Conservation (phyloP, 2,329 filamentous ascomycete genomes). For the Talaromyces sp. region DNA sequence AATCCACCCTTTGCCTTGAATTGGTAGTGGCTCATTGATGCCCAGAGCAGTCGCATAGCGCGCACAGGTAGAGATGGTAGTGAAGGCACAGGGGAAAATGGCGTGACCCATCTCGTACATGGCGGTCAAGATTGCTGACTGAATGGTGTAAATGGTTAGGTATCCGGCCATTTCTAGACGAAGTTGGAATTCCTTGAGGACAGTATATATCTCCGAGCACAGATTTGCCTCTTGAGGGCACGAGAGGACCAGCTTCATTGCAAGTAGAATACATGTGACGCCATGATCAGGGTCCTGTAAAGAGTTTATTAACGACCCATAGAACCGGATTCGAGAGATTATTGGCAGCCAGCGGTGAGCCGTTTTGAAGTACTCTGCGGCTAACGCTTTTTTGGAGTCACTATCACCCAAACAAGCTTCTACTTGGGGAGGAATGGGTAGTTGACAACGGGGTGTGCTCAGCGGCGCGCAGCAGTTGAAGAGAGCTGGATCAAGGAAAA, state of each 20-base stretch:
- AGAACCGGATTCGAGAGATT: neutral
- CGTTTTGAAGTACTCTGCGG: neutral
- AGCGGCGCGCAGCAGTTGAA: neutral
- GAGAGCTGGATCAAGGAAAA: slow-evolving; percentile 1
- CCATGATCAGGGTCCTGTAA: neutral
- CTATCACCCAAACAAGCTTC: neutral
- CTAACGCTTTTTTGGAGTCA: neutral
- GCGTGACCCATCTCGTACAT: slow-evolving; percentile 1
- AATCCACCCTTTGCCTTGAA: neutral
- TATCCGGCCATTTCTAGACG: neutral
- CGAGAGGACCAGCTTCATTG: slow-evolving; percentile 1
- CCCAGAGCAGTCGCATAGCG: neutral
- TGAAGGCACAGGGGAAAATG: neutral
- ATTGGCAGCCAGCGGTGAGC: slow-evolving; percentile 2
- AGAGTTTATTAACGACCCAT: neutral
- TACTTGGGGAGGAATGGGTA: slow-evolving; percentile 1
- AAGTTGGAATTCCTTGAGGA: slow-evolving; percentile 1
- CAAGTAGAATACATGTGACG: neutral
- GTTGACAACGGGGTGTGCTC: neutral
- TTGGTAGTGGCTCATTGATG: neutral
- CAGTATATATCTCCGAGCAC: neutral
- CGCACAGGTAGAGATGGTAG: neutral
- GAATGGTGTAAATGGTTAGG: neutral
- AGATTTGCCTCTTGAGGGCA: neutral
- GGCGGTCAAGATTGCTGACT: neutral